phyloP scores from a whole-genome alignment of 169 alveolate genomes.

The Eimeria brunetti region DNA sequence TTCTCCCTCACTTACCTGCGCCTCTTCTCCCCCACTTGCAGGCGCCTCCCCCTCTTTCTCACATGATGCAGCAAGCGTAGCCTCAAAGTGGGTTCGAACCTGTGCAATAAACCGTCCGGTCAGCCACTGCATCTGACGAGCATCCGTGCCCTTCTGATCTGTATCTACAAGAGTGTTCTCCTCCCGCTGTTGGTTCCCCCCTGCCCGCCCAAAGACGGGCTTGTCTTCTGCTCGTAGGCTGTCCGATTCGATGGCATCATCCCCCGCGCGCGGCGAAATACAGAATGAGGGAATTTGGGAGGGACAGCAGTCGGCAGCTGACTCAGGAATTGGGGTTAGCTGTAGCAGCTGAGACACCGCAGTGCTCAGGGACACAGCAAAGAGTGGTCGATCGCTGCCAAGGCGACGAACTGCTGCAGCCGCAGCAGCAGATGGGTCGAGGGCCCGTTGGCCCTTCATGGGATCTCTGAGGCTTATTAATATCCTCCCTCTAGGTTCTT shows the following conservation, averaged over 20 bases:
- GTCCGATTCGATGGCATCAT: neutral
- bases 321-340: neutral
- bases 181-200: neutral
- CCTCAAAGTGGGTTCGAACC: slow-evolving; percentile 60
- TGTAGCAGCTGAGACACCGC: slow-evolving; percentile 59
- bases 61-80: neutral
- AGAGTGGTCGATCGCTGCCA: slow-evolving; percentile 57
- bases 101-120: slow-evolving; percentile 41
- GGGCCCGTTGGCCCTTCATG: slow-evolving; percentile 4
- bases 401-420: slow-evolving; percentile 69
- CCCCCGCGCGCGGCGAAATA: neutral
- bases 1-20: slow-evolving; percentile 15
- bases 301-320: neutral
- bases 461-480: neutral
- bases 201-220: neutral
- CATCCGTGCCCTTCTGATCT: neutral
- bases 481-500: neutral
- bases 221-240: neutral
- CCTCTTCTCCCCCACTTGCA: neutral
- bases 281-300: neutral
- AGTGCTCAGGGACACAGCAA: slow-evolving; percentile 29
- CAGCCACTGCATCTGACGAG: slow-evolving; percentile 3
- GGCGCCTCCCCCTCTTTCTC: slow-evolving; percentile 16
- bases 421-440: slow-evolving; percentile 38
- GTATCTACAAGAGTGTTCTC: neutral